A percentile compares a stretch with the other conserved stretches of the same genome.
Evolutionary conservation across 1,284 basidiomycete genomes (phyloP).

Genomic region (Blastosporella zonata): DNA sequence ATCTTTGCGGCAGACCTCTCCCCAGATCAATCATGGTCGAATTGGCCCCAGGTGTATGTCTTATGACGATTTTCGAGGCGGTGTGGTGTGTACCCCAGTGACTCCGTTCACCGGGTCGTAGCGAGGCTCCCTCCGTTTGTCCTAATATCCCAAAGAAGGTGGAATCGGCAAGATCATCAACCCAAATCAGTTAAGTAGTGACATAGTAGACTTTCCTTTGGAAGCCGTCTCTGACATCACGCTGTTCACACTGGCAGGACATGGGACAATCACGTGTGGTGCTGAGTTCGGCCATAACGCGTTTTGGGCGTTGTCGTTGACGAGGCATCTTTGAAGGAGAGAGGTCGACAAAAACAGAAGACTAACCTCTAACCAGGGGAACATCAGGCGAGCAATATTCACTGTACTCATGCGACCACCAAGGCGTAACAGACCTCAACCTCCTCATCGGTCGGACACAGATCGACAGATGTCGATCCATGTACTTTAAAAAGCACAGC

Average conservation of each 20-base stretch:
- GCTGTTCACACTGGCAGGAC: background rate
- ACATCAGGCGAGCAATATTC: background rate
- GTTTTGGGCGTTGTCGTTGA: slow-evolving; percentile 6
- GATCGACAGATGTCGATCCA: slow-evolving; percentile 6
- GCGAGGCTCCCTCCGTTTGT: background rate
- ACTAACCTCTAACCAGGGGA: background rate
- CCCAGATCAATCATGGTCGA: background rate
- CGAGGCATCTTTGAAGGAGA: slow-evolving; percentile 2
- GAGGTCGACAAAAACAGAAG: slow-evolving; percentile 7
- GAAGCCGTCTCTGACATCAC: slow-evolving; percentile 7
- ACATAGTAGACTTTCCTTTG: slow-evolving; percentile 9
- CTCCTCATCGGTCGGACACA: too few relatives aligned
- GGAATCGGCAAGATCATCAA: slow-evolving; percentile 2
- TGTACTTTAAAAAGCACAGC: too few relatives aligned
- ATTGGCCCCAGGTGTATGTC: background rate
- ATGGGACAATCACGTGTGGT: slow-evolving; percentile 15
- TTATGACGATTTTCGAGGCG: slow-evolving; percentile 8
- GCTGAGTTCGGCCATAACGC: slow-evolving; percentile 2
- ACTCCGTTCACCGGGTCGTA: background rate
- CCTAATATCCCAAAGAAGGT: slow-evolving; percentile 5
- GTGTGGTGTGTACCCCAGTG: slow-evolving; percentile 2
- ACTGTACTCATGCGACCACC: too few relatives aligned
- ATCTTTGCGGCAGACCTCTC: background rate
- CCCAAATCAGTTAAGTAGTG: slow-evolving; percentile 1
- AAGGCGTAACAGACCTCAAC: too few relatives aligned